Conservation (phyloP, 164 flowering plant species). For the Sedum album region DNA sequence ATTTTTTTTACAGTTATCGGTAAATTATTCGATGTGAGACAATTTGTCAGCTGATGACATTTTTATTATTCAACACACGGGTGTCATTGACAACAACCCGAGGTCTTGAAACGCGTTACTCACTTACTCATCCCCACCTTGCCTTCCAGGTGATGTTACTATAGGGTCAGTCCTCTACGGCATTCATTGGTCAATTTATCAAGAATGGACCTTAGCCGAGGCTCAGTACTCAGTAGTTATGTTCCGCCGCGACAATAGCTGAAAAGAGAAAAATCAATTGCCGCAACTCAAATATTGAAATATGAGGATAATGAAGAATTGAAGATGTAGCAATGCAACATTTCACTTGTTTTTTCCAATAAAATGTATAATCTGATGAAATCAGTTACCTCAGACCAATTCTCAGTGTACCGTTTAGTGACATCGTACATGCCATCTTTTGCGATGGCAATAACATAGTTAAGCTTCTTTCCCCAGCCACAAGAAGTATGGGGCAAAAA, state of each 20-base stretch:
- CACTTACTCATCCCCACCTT: no score
- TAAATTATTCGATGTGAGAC: no score
- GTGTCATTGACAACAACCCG: no score
- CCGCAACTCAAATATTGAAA: neutral
- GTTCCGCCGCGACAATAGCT: conserved; percentile 73
- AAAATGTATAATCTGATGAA: neutral
- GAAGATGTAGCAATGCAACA: neutral
- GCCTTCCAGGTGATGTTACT: no score
- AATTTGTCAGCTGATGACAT: no score
- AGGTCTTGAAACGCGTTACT: no score
- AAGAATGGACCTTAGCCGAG: conserved; percentile 36
- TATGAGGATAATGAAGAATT: no score
- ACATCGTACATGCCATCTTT: conserved; percentile 92
- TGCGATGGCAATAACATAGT: conserved; percentile 64
- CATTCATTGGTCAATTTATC: conserved; percentile 53
- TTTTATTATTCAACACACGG: no score
- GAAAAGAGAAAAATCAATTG: conserved; percentile 8
- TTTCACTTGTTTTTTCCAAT: neutral
- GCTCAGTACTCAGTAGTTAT: conserved; percentile 59
- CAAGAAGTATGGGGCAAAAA: conserved; percentile 8
- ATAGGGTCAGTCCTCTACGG: conserved; percentile 32
- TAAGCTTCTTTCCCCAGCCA: conserved; percentile 79
- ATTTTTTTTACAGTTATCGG: no score
- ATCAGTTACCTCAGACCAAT: conserved; percentile 85
- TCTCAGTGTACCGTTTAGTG: conserved; percentile 92